Conservation (phyloP, 768 basidiomycete genomes). For the Suillus plorans region DNA sequence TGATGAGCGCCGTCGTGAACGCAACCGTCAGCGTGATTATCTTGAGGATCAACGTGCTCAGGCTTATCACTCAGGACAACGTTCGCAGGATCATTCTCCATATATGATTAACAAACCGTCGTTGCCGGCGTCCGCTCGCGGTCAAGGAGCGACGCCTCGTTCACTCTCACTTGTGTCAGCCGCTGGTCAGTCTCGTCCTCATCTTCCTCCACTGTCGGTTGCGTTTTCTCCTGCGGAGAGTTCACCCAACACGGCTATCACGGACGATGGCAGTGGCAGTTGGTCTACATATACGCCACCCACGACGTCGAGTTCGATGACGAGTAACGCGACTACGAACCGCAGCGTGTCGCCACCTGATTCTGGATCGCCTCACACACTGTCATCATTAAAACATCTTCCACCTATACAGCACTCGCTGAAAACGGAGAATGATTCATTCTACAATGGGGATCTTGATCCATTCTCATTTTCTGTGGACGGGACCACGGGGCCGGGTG, state of each 20-base stretch:
- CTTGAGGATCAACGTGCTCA: constrained; percentile 18
- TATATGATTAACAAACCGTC: constrained; percentile 22
- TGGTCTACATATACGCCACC: constrained; percentile 69
- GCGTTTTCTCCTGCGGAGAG: constrained; percentile 47
- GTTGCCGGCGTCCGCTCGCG: constrained; percentile 14
- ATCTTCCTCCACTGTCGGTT: constrained; percentile 44
- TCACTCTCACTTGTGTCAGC: constrained; percentile 32
- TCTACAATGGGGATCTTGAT: constrained; percentile 46
- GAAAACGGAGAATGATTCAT: constrained; percentile 40
- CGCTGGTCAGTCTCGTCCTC: constrained; percentile 42
- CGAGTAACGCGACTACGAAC: constrained; percentile 45
- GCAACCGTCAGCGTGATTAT: constrained; percentile 14
- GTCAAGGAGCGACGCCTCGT: constrained; percentile 13
- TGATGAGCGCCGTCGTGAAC: constrained; percentile 27
- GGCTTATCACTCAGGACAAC: constrained; percentile 24
- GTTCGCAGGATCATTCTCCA: constrained; percentile 26
- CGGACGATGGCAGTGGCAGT: constrained; percentile 48
- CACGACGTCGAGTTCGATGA: constrained; percentile 51
- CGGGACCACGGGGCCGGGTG: constrained; percentile 13
- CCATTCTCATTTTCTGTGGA: constrained; percentile 48
- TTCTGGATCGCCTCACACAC: constrained; percentile 20
- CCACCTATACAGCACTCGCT: constrained; percentile 11
- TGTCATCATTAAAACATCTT: constrained; percentile 7
- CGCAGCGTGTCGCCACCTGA: constrained; percentile 32
- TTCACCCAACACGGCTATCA: constrained; percentile 50